Evolutionary conservation across 1,139 yeast species (phyloP), one percentile per base, ranked within the genome.

Genomic region (Blastobotrys aristatus): DNA sequence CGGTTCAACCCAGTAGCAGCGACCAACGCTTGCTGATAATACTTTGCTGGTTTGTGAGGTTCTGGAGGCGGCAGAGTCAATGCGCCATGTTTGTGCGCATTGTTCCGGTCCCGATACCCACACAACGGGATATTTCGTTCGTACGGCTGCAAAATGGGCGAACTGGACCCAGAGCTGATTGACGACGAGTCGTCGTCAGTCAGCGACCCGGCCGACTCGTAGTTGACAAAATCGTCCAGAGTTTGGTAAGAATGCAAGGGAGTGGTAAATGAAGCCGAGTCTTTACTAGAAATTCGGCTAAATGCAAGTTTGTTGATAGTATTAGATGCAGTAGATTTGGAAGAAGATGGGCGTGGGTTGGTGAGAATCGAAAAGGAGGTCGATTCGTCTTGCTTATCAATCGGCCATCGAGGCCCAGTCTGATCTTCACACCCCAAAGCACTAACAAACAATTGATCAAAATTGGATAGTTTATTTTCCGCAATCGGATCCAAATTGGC

Each of bases 1-100:
- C 72, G 70, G 57, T 75, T 76, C 56, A 76, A 65, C 11, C 62
- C 63, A 3, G 57, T 51, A 31, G 62, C 63, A n/a, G 58, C 61
- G 24, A 57, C 50, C 20, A 58, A 49, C 1, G 63, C 63, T 42
- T 59, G 62, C 48, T 59, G 63, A 47, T 58, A 59, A 43, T 53
- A 52, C 2, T 58, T 59, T 22, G 49, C 50, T 27, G 49, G 29
- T 17, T 29, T 32, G 16, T 39, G 35, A 8, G 26, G 44, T 10
- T 30, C 24, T 14, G 43, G 39, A 36, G 48, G 46, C 22, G 55
- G 48, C 11, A 55, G 46, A 4, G 59, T 51, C 40, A 54, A 40
- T 41, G 53, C 39, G 24, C 55, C 40, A 31, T 50, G 46, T 43
- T 42, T 47, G 33, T 52, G 49, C 29, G 40, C 37, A 17, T 36